These are phyloP conservation scores for Skeletonema menzelii DNA, from an alignment of 108 stramenopile genomes.

Conservation along the genomic window DNA sequence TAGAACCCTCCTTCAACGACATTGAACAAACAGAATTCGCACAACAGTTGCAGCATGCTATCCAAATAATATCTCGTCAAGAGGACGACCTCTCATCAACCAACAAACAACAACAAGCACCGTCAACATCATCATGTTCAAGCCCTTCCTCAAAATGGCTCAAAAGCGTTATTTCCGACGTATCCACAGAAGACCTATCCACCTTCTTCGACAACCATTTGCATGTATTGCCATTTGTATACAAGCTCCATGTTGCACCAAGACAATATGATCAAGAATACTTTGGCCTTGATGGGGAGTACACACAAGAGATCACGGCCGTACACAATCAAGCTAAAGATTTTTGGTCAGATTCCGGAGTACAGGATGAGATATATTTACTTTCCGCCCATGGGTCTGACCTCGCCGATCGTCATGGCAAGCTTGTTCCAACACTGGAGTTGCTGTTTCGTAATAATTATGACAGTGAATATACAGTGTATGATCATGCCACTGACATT, in stretches of 20 bases:
- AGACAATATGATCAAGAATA: slow-evolving; percentile 24
- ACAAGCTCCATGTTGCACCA: slow-evolving; percentile 27
- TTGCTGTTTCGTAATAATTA: slow-evolving; percentile 21
- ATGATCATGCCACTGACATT: slow-evolving; percentile 42
- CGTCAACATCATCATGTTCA: slow-evolving; percentile 16
- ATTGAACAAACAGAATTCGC: background rate
- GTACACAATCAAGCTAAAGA: slow-evolving; percentile 26
- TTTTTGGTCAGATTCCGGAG: slow-evolving; percentile 36
- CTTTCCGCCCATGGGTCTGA: slow-evolving; percentile 33
- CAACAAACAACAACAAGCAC: background rate
- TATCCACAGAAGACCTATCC: slow-evolving; percentile 22
- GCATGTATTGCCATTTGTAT: slow-evolving; percentile 26
- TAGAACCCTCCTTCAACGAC: background rate
- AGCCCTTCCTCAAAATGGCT: slow-evolving; percentile 35
- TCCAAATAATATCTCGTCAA: background rate
- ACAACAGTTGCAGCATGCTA: background rate
- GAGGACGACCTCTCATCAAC: background rate
- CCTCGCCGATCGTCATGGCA: slow-evolving; percentile 33
- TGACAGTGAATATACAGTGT: slow-evolving; percentile 20
- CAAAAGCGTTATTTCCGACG: background rate
- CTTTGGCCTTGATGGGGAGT: slow-evolving; percentile 39
- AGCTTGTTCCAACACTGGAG: slow-evolving; percentile 38
- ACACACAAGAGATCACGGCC: slow-evolving; percentile 25
- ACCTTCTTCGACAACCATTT: slow-evolving; percentile 34
- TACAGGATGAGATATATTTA: slow-evolving; percentile 18